Evolutionary conservation across 2,329 filamentous ascomycete genomes (phyloP), one percentile per base, ranked within the genome.

Genomic region (Ceratocystis cubensis): DNA sequence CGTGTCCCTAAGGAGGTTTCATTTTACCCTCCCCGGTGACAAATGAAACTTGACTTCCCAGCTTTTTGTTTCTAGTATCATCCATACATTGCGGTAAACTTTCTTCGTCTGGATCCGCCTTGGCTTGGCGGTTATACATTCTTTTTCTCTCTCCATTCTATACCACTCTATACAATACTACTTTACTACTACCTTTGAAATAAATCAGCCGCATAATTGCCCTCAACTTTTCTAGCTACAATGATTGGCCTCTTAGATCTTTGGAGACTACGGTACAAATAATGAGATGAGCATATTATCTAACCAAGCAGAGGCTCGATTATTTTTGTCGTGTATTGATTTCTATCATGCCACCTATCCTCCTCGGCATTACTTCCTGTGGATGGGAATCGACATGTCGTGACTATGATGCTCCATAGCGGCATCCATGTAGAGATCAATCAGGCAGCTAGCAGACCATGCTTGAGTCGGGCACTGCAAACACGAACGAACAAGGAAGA

Each of bases 361-460:
- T 22, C 20, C 22, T 28, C 7, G 22, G 6, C 57, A 61, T 48
- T 41, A 64, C 66, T 65, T 65, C 20, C 30, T 56, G 22, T 57
- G 66, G 25, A 65, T 46, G 17, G 62, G 46, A 57, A 65, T 20
- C 17, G 61, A 20, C 4, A 48, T 33, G 6, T 30, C 48, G 22
- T 64, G 20, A 61, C 67, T 65, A 33, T 71, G 74, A 70, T 82
- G 79, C 71, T 80, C 80, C 70, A 82, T 82, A 30, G 82, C 81
- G 20, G 91, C 93, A 75, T 99, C 94, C 80, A 96, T 92, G 78
- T 96, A 99, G 70, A 99, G 77, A 77, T 99, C 94, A 72, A 99
- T 89, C 73, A 99, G 80, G 75, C 94, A 97, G 25, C 90, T 88
- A 37, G 94, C 89, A 65, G 91, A 96, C 94, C 94, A 99, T 65